Conservation (phyloP, 257 asterid species). For the Salvia hispanica region DNA sequence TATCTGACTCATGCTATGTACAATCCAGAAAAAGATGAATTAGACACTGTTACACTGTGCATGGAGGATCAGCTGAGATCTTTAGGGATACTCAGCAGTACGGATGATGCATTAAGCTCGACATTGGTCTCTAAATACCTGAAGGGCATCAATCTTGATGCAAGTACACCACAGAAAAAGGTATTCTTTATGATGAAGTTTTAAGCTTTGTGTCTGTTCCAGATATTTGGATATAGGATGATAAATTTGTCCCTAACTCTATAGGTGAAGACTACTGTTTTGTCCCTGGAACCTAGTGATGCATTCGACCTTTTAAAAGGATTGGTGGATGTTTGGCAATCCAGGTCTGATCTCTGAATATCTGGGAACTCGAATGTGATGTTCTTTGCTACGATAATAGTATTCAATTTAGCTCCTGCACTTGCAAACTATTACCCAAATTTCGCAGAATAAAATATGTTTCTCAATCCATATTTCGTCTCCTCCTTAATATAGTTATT, state of each 20-base stretch:
- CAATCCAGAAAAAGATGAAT: conserved; percentile 41
- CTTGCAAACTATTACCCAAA: background rate
- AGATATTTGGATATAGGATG: background rate
- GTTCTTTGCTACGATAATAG: background rate
- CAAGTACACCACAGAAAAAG: conserved; percentile 59
- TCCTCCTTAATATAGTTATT: conserved; percentile 18
- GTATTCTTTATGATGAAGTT: conserved; percentile 35
- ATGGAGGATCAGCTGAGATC: conserved; percentile 84
- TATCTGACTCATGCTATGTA: conserved; percentile 24
- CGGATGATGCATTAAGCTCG: conserved; percentile 41
- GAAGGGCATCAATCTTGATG: conserved; percentile 63
- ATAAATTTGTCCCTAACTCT: conserved; percentile 18
- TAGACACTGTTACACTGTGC: conserved; percentile 57
- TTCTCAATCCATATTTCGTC: conserved; percentile 11
- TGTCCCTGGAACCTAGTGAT: conserved; percentile 62
- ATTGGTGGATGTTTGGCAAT: conserved; percentile 69
- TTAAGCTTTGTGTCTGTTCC: conserved; percentile 8
- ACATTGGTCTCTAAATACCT: conserved; percentile 43
- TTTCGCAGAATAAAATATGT: conserved; percentile 1
- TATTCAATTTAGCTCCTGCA: background rate
- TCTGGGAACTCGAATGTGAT: background rate
- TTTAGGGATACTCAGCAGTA: conserved; percentile 59
- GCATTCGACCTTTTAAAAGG: conserved; percentile 59
- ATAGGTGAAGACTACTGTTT: conserved; percentile 63
- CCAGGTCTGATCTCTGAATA: conserved; percentile 56